These are phyloP conservation scores for Podospora conica DNA, from an alignment of 495 filamentous ascomycete species.

Conservation along the genomic window DNA sequence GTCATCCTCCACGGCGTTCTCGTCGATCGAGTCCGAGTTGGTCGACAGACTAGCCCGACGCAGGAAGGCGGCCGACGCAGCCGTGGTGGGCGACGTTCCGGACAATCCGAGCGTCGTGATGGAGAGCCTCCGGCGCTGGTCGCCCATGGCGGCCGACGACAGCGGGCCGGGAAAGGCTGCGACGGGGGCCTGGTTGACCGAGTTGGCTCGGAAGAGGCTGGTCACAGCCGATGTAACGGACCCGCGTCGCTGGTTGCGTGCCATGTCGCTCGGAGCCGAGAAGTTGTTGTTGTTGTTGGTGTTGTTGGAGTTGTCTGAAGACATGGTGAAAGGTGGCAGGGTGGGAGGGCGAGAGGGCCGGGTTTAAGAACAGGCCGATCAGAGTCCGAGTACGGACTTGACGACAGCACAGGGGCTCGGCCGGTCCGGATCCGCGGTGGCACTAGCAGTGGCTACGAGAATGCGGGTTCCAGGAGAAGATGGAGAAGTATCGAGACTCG, in stretches of 20 bases:
- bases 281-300: constrained; percentile 24
- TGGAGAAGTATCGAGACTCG: background rate
- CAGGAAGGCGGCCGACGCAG: constrained; percentile 36
- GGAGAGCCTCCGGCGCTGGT: constrained; percentile 78
- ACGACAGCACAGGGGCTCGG: constrained; percentile 2
- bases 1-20: constrained; percentile 79
- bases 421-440: constrained; percentile 2
- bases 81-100: constrained; percentile 61
- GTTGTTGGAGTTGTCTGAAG: constrained; percentile 31
- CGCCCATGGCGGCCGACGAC: constrained; percentile 58
- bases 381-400: constrained; percentile 5
- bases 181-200: constrained; percentile 34
- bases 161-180: constrained; percentile 56
- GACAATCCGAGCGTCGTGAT: constrained; percentile 79
- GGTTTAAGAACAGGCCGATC: constrained; percentile 1
- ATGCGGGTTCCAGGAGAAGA: background rate
- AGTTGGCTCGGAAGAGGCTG: constrained; percentile 50
- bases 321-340: constrained; percentile 28
- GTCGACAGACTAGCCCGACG: constrained; percentile 73
- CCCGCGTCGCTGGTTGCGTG: constrained; percentile 43
- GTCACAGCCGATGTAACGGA: constrained; percentile 51
- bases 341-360: background rate
- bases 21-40: constrained; percentile 72
- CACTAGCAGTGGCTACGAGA: constrained; percentile 10
- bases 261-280: constrained; percentile 27